Conservation (phyloP, 345 rosid species). For the Erodium maritimum region DNA sequence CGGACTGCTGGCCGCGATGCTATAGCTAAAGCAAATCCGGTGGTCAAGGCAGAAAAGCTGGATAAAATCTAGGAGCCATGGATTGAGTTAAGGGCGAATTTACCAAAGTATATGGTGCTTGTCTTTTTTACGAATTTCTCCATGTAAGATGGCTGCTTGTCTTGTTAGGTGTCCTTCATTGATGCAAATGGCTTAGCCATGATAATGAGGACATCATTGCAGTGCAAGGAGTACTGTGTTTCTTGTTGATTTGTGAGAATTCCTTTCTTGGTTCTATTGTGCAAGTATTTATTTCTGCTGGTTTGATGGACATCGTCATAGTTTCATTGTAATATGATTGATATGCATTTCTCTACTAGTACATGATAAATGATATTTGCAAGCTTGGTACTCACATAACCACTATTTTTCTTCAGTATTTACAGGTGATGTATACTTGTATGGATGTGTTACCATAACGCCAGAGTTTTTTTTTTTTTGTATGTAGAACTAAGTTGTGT, state of each 20-base stretch:
- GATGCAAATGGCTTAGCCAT: slow-evolving; percentile 9
- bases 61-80: slow-evolving; percentile 32
- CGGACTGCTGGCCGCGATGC: slow-evolving; percentile 38
- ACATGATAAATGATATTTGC: background rate
- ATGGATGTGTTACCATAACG: no score
- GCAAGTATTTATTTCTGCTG: slow-evolving; percentile 23
- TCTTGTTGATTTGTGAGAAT: slow-evolving; percentile 18
- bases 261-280: slow-evolving; percentile 18
- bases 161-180: slow-evolving; percentile 17
- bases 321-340: slow-evolving; percentile 12
- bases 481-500: no score
- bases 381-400: background rate
- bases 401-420: background rate
- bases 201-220: slow-evolving; percentile 20
- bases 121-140: slow-evolving; percentile 1
- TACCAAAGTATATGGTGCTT: slow-evolving; percentile 8
- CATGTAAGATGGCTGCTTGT: slow-evolving; percentile 19
- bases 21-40: slow-evolving; percentile 57
- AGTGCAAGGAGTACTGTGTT: slow-evolving; percentile 11
- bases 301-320: slow-evolving; percentile 18
- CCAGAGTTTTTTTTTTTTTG: no score
- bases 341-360: slow-evolving; percentile 12
- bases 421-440: no score
- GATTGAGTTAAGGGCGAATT: slow-evolving; percentile 10
- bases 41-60: slow-evolving; percentile 50